Evolutionary conservation across 768 basidiomycete species (phyloP).

Genomic region (Hysterangium stoloniferum): DNA sequence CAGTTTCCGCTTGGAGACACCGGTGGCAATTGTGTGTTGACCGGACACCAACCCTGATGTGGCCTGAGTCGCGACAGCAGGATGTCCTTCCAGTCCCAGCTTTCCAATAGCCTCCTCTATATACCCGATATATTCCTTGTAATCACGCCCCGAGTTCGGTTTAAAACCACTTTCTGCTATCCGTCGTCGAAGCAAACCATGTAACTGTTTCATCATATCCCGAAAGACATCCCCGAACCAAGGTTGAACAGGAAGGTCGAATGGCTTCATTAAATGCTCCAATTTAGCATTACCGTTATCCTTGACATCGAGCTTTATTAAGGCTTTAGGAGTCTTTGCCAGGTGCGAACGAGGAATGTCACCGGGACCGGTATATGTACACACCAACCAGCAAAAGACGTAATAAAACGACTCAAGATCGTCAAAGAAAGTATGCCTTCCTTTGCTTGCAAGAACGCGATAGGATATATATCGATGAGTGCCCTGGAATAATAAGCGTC

Average conservation of each 20-base stretch:
- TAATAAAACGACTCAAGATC: not conserved
- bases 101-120: not conserved
- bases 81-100: not conserved
- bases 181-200: not conserved
- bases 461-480: not conserved
- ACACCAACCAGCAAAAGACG: not conserved
- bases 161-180: not conserved
- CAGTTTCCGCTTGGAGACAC: too few relatives aligned
- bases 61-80: too few relatives aligned
- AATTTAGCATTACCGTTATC: not conserved
- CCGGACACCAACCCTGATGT: too few relatives aligned
- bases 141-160: not conserved
- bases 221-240: not conserved
- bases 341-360: not conserved
- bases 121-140: not conserved
- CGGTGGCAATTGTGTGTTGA: too few relatives aligned
- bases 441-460: not conserved
- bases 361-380: constrained; percentile 3
- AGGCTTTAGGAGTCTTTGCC: not conserved
- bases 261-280: not conserved
- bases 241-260: not conserved
- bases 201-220: not conserved
- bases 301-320: not conserved
- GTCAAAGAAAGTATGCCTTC: not conserved
- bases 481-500: not conserved